A percentile compares a stretch with the other conserved stretches of the same genome.
phyloP scores from a whole-genome alignment of 768 basidiomycete genomes.

The Gloeophyllum trabeum region DNA sequence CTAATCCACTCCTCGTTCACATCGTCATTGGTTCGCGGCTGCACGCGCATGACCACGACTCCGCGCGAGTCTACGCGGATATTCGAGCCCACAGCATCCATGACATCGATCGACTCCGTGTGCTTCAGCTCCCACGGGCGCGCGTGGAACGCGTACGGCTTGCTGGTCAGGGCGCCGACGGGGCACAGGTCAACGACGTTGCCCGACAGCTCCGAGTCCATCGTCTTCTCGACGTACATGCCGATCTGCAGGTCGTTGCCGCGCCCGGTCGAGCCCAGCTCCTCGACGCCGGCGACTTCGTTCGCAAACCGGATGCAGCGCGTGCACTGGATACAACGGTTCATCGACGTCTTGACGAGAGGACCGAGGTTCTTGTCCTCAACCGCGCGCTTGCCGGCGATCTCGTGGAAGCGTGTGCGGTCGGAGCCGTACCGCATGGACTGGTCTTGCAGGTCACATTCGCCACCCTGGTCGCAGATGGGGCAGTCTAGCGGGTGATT shows the following conservation, averaged over 20 bases:
- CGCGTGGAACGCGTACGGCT: constrained; percentile 96
- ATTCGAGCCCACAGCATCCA: constrained; percentile 94
- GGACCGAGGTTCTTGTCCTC: constrained; percentile 98
- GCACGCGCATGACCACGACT: constrained; percentile 93
- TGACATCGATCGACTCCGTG: constrained; percentile 91
- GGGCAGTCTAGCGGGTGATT: constrained; percentile 99
- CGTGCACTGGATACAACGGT: constrained; percentile 98
- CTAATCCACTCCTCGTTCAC: constrained; percentile 99
- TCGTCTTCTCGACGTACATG: constrained; percentile 94
- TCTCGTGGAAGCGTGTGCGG: constrained; percentile 96
- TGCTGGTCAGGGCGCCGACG: constrained; percentile 95
- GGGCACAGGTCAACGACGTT: constrained; percentile 97
- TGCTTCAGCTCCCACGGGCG: constrained; percentile 98
- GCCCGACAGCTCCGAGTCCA: constrained; percentile 95
- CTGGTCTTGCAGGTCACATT: constrained; percentile 98
- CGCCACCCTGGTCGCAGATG: constrained; percentile 97
- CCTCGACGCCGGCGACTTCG: constrained; percentile 97
- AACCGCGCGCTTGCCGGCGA: constrained; percentile 93
- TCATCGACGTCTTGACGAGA: constrained; percentile 97
- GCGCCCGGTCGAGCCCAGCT: constrained; percentile 91
- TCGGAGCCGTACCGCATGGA: constrained; percentile 99
- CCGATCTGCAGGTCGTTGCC: constrained; percentile 99
- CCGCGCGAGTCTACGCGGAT: constrained; percentile 94
- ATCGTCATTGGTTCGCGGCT: constrained; percentile 93
- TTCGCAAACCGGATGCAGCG: constrained; percentile 98